Conservation (phyloP, 1,139 yeast genomes). For the Candida sanyaensis region DNA sequence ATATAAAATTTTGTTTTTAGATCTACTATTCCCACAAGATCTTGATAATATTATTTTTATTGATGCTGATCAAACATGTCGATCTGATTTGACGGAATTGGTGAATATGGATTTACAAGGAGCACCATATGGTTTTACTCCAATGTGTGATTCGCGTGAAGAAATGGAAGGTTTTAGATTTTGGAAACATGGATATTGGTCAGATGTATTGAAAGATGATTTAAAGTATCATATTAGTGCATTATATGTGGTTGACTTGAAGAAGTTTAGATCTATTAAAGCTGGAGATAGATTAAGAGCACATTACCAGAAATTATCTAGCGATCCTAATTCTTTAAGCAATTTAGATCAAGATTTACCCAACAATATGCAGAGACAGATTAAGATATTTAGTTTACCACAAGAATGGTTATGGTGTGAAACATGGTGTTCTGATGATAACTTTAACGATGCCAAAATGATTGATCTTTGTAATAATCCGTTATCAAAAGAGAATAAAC, state of each 20-base stretch:
- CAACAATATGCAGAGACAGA: slow-evolving; percentile 69
- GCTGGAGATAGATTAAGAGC: slow-evolving; percentile 82
- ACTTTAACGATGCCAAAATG: slow-evolving; percentile 63
- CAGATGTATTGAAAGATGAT: slow-evolving; percentile 56
- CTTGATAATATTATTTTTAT: slow-evolving; percentile 78
- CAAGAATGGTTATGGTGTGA: slow-evolving; percentile 94
- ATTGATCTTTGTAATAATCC: slow-evolving; percentile 87
- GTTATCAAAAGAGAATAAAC: slow-evolving; percentile 72
- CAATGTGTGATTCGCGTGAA: slow-evolving; percentile 80
- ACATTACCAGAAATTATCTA: slow-evolving; percentile 83
- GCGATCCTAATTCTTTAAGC: slow-evolving; percentile 75
- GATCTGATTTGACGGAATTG: slow-evolving; percentile 72
- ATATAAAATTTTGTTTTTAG: slow-evolving; percentile 81
- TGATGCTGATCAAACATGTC: slow-evolving; percentile 80
- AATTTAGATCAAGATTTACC: slow-evolving; percentile 92
- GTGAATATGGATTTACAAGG: slow-evolving; percentile 68
- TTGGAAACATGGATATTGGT: slow-evolving; percentile 96
- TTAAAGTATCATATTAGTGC: slow-evolving; percentile 83
- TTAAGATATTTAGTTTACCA: slow-evolving; percentile 73
- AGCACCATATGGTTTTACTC: slow-evolving; percentile 82
- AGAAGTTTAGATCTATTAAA: slow-evolving; percentile 57
- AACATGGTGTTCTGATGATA: slow-evolving; percentile 83
- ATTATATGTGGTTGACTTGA: slow-evolving; percentile 76
- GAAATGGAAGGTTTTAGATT: slow-evolving; percentile 88
- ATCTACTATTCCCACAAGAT: slow-evolving; percentile 80